Base-by-base conservation (phyloP, 176 grass and related monocot genomes). In the Melocanna baccifera region DNA sequence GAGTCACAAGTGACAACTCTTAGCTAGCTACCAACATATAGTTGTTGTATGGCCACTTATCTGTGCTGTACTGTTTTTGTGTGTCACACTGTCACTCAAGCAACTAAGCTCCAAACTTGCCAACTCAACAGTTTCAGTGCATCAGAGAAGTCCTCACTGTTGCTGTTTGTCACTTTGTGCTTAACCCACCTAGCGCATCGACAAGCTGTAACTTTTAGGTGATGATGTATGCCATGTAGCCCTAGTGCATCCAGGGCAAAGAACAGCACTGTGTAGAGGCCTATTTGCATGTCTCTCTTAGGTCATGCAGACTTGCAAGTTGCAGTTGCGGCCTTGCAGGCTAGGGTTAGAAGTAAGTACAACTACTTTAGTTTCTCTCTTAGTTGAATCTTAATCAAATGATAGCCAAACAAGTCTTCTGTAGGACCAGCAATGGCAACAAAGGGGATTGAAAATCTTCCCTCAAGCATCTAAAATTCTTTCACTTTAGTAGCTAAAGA, bases 181-280 rank as follows among this genome's bases (percentile, higher is more conserved):
- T 71, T 72, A 45, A 12, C 23, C 34, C 77, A 66, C 19, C 69
- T 57, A 29, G 45, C 16, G 47, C 74, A 74, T 25, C 58, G 68
- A 73, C 68, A 86, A 80, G 77, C n/a, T 42, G 43, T 25, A 69
- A 43, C 51, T 69, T 83, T 83, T 52, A 28, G 58, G 52, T 8
- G 19, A 2, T 22, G 13, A 59, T 76, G 62, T 77, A 39, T 41
- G 16, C 40, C 30, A 6, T 62, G 55, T 16, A 61, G 29, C 30
- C 18, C 30, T 72, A 71, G 42, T 76, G 30, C 18, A 55, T 8
- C 19, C 19, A 7, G 19, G 51, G 51, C 19, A 53, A 53, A 20
- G 18, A 53, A 53, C 51, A 55, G 19, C 52, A 55, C 7, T 55
- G 19, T 22, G 52, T 55, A 22, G 18, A 55, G 7, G 6, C 52